Base-by-base conservation (phyloP, 2,329 filamentous ascomycete species). In the Penicillium sp. region DNA sequence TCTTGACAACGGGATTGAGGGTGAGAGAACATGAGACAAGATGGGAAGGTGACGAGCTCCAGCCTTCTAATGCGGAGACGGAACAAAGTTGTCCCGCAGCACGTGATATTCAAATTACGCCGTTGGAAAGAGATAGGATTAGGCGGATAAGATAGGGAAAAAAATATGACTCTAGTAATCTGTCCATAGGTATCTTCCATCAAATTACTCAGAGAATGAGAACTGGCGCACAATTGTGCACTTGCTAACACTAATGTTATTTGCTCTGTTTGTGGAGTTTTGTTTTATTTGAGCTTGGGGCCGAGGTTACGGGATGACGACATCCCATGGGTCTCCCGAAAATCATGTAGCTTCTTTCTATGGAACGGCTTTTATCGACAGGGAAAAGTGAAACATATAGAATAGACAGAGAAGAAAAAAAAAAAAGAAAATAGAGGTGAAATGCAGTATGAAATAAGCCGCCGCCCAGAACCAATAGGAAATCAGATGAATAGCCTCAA, bases 51-150 rank as follows among this genome's bases (percentile, higher is more conserved):
- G 25, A 50, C 9, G 54, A 65, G 56, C 60, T 64, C 59, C 58
- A 60, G 49, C 60, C 57, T 62, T 58, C 48, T 53, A 57, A 63
- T 64, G 63, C 63, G 62, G 63, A 66, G 60, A 60, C 56, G 63
- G 59, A 66, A 61, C 53, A 67, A 62, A 51, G 45, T 61, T 60
- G 25, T 17, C 41, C 64, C 63, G 49, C 21, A n/a, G 1, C 65
- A 67, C 61, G 61, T 67, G 64, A 65, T 13, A 2, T 10, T 4
- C 1, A 2, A 12, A 8, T 37, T 5, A n/a, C 7, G 5, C 6
- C 1, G 29, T 15, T 35, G 48, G 6, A 27, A 10, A 29, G 9
- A 10, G n/a, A 19, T 13, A 15, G 40, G 38, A 33, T n/a, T 40
- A 29, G 15, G 17, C 27, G 15, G n/a, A 45, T 35, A 23, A 37